Conservation (phyloP, 805 yeast genomes). For the Ogataea allantospora region DNA sequence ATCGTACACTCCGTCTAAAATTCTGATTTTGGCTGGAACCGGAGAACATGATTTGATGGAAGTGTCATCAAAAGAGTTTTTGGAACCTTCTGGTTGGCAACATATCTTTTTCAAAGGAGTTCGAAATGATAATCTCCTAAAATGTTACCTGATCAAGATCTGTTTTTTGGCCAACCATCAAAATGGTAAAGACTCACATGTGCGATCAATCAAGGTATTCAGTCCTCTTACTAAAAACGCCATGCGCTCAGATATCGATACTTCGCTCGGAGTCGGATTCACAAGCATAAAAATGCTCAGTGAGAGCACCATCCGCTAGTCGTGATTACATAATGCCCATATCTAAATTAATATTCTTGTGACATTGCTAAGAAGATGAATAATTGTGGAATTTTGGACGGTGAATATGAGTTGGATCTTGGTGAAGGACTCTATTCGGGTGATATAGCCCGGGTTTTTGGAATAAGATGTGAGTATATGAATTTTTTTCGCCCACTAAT, state of each 20-base stretch:
- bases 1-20: slow-evolving; percentile 82
- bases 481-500: not conserved
- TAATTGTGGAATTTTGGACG: slow-evolving; percentile 30
- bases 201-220: slow-evolving; percentile 69
- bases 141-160: slow-evolving; percentile 64
- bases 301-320: slow-evolving; percentile 33
- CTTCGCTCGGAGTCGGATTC: slow-evolving; percentile 31
- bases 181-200: slow-evolving; percentile 93
- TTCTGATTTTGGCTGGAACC: slow-evolving; percentile 67
- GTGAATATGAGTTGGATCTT: slow-evolving; percentile 36
- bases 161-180: slow-evolving; percentile 78
- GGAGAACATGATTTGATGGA: slow-evolving; percentile 76
- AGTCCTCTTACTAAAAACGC: slow-evolving; percentile 37
- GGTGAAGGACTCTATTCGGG: slow-evolving; percentile 24
- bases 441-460: slow-evolving; percentile 28
- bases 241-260: slow-evolving; percentile 23
- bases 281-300: slow-evolving; percentile 33
- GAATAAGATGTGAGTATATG: slow-evolving; percentile 31
- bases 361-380: slow-evolving; percentile 6
- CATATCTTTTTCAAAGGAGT: slow-evolving; percentile 58
- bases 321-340: slow-evolving; percentile 6
- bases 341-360: slow-evolving; percentile 3
- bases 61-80: slow-evolving; percentile 57
- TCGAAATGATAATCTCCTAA: slow-evolving; percentile 54
- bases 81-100: slow-evolving; percentile 78